Conservation (phyloP, 2,329 filamentous ascomycete species). For the Fragosphaeria purpurea region DNA sequence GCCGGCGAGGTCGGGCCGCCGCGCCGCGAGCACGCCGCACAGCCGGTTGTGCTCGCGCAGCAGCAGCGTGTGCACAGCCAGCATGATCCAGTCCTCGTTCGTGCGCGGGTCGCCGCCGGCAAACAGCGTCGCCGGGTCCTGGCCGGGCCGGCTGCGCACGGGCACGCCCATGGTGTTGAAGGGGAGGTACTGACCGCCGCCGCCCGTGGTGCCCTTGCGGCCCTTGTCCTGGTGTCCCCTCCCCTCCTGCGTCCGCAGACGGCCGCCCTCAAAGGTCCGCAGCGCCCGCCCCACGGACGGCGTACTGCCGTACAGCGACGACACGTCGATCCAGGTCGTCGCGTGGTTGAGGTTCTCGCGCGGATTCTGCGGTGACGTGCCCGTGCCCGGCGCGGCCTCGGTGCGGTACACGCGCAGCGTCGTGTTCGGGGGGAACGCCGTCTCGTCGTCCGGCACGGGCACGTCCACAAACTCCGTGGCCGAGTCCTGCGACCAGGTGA, state of each 20-base stretch:
- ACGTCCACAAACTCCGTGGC: conserved; percentile 10
- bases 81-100: conserved; percentile 13
- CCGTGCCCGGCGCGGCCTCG: conserved; percentile 8
- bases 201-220: not conserved
- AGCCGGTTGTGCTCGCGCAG: conserved; percentile 14
- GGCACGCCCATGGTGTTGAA: conserved; percentile 10
- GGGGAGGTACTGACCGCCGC: conserved; percentile 4
- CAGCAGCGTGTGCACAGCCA: conserved; percentile 11
- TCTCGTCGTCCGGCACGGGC: conserved; percentile 10
- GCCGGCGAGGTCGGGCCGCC: conserved; percentile 8
- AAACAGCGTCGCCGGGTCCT: conserved; percentile 6
- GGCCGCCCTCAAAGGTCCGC: conserved; percentile 8
- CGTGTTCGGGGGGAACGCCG: conserved; percentile 7
- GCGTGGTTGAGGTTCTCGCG: conserved; percentile 11
- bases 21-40: conserved; percentile 6
- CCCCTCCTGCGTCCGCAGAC: conserved; percentile 7
- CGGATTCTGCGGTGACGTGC: conserved; percentile 10
- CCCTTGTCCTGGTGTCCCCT: not conserved
- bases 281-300: conserved; percentile 6
- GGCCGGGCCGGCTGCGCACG: conserved; percentile 4
- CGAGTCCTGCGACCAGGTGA: conserved; percentile 11
- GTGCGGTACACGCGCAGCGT: conserved; percentile 7
- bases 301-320: conserved; percentile 11
- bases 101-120: conserved; percentile 12
- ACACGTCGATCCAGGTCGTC: conserved; percentile 12